Percentiles rank a stretch among this genome's conserved stretches.
phyloP scores from a whole-genome alignment of 129 eudicot genomes.

The Artemisia tridentata region DNA sequence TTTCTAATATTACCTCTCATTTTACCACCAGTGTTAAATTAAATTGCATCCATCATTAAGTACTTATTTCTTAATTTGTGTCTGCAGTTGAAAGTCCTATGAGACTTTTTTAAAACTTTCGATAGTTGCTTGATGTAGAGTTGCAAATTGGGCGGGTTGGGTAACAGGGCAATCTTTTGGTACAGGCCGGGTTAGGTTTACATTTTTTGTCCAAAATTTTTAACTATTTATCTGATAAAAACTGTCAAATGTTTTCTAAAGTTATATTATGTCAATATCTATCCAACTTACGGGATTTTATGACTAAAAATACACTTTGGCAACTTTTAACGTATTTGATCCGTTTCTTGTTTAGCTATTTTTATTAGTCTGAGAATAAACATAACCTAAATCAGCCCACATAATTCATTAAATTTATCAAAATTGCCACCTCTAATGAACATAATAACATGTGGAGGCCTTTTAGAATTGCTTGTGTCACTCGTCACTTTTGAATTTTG shows the following conservation, averaged over 20 bases:
- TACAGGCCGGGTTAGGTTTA: not conserved
- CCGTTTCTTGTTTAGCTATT: not conserved
- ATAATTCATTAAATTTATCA: not conserved
- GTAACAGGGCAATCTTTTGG: not conserved
- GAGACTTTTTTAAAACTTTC: not conserved
- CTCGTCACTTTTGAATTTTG: not conserved
- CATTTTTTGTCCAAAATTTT: not conserved
- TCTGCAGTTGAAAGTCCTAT: not conserved
- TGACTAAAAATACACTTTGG: not conserved
- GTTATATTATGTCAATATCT: no score
- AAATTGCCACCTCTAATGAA: not conserved
- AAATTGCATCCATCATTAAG: not conserved
- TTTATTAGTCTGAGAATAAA: no score
- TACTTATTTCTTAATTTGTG: not conserved
- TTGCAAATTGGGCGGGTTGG: not conserved
- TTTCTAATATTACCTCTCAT: not conserved
- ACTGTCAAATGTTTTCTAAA: no score
- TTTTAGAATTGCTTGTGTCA: not conserved
- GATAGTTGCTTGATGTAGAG: conserved; percentile 6
- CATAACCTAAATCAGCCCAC: no score
- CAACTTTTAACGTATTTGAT: not conserved
- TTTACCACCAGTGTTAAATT: not conserved
- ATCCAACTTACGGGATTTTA: no score
- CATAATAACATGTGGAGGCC: conserved; percentile 7
- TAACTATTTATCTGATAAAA: not conserved